Base-by-base conservation (phyloP, 2,329 filamentous ascomycete genomes). In the Ustulina deusta region DNA sequence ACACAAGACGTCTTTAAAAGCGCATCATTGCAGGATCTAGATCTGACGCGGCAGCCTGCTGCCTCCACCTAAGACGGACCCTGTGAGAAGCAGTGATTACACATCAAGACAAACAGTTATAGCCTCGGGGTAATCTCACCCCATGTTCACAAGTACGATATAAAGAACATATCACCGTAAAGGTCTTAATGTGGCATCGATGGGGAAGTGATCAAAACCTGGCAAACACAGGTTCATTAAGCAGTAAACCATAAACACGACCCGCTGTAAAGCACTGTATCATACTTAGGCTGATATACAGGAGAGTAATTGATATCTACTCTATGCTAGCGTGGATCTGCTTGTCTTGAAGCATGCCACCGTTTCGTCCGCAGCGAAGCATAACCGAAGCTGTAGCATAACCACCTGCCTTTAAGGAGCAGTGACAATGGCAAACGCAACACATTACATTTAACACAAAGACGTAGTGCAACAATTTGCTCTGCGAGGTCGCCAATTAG, bases 11-110 rank as follows among this genome's bases (percentile, higher is more conserved):
- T 40, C n/a, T 54, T 17, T 20, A 34, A 9, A 29, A 36, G 27
- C 44, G 22, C 6, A n/a, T 48, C 6, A n/a, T 3, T 27, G 32
- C 17, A 9, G n/a, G 32, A 32, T 25, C 9, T 2, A 10, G 13
- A 6, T 22, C 62, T 65, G 65, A 65, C 62, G 66, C 62, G 65
- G 59, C 42, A 27, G n/a, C 40, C 32, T 51, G 66, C 42, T 69
- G 63, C 66, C 63, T 69, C 42, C 62, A 46, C 52, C n/a, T 20
- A 15, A 1, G 3, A n/a, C 11, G n/a, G 17, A 52, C 25, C 15
- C 25, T 15, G 11, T 7, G 34, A 6, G 13, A n/a, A 1, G 22
- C 7, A 34, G 4, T 5, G 27, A 7, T 22, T 4, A 42, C 6
- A 51, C 29, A 48, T 36, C n/a, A 38, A 52, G 58, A 22, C 32